Evolutionary conservation across 1,284 basidiomycete genomes (phyloP).

Genomic region (Rhodotorula sp.): DNA sequence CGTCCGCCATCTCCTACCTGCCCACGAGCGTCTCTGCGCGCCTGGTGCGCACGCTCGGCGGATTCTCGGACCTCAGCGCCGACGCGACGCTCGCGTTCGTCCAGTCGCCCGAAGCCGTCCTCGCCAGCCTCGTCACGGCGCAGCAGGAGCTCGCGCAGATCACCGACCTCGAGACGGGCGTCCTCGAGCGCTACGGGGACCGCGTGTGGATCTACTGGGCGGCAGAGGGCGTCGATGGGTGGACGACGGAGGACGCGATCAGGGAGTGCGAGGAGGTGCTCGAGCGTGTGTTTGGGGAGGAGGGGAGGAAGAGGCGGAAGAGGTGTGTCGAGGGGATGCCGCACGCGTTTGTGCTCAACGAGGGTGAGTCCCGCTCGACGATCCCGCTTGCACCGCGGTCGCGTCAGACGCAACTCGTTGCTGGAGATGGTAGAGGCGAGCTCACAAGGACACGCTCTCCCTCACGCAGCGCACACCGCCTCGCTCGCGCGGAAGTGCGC

Average conservation of each 20-base stretch:
- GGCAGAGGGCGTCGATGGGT: conserved; percentile 24
- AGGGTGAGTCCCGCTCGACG: conserved; percentile 11
- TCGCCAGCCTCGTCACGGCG: conserved; percentile 37
- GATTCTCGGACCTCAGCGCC: conserved; percentile 16
- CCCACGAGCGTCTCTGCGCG: conserved; percentile 12
- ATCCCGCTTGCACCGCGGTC: not conserved
- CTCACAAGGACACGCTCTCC: not conserved
- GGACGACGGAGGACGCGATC: conserved; percentile 28
- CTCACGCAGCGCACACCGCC: conserved; percentile 12
- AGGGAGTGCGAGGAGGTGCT: conserved; percentile 30
- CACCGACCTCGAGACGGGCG: conserved; percentile 20
- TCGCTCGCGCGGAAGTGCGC: conserved; percentile 31
- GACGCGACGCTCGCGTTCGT: conserved; percentile 24
- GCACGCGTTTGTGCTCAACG: conserved; percentile 36
- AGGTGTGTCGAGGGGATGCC: conserved; percentile 39
- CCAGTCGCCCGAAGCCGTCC: conserved; percentile 27
- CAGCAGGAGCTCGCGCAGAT: conserved; percentile 30
- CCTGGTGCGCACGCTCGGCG: conserved; percentile 30
- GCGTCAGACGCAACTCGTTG: no score
- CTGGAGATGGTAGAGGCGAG: no score
- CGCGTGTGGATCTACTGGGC: conserved; percentile 38
- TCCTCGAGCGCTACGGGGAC: conserved; percentile 4
- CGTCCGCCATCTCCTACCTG: conserved; percentile 33
- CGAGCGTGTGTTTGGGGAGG: conserved; percentile 16
- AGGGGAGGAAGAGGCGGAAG: conserved; percentile 13